These are phyloP conservation scores for Aspergillus sp. DNA, from an alignment of 2,329 filamentous ascomycete genomes.

Conservation along the genomic window DNA sequence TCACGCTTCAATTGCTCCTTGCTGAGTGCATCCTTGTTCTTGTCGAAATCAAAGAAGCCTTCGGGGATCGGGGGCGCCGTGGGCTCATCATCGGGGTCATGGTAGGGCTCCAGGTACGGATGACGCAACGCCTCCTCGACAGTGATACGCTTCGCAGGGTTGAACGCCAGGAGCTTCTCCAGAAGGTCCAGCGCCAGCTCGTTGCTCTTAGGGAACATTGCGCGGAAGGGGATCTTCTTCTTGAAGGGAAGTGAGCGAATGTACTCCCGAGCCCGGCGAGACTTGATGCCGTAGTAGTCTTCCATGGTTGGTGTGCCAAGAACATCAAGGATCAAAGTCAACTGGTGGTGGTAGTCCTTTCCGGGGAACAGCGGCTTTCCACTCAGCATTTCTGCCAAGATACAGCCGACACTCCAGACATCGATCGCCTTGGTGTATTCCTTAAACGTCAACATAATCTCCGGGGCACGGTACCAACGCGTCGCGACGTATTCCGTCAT, in stretches of 20 bases:
- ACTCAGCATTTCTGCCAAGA: conserved; percentile 97
- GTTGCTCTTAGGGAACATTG: conserved; percentile 98
- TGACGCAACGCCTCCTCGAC: conserved; percentile 97
- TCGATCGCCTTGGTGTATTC: conserved; percentile 99
- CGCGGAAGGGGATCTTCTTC: conserved; percentile 98
- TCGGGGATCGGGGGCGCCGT: conserved; percentile 95
- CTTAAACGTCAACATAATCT: conserved; percentile 99
- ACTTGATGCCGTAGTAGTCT: conserved; percentile 99
- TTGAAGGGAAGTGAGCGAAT: conserved; percentile 98
- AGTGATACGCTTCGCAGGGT: conserved; percentile 96
- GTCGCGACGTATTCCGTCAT: conserved; percentile 99
- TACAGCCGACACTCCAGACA: conserved; percentile 98
- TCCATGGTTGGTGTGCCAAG: conserved; percentile 99
- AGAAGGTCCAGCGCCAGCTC: conserved; percentile 90
- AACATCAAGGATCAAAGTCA: conserved; percentile 95
- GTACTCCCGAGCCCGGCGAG: conserved; percentile 92
- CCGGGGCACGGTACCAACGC: conserved; percentile 96
- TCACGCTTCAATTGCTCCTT: conserved; percentile 95
- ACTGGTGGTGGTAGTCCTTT: conserved; percentile 98
- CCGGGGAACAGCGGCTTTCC: conserved; percentile 97
- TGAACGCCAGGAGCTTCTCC: conserved; percentile 95
- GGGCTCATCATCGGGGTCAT: conserved; percentile 97
- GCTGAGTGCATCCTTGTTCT: conserved; percentile 98
- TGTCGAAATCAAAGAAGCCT: conserved; percentile 99
- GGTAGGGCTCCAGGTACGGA: conserved; percentile 97